Percentiles rank a stretch among this genome's conserved stretches.
These are phyloP conservation scores for Aspergillus hiratsukae DNA, from an alignment of 2,329 filamentous ascomycete genomes.

Conservation along the genomic window DNA sequence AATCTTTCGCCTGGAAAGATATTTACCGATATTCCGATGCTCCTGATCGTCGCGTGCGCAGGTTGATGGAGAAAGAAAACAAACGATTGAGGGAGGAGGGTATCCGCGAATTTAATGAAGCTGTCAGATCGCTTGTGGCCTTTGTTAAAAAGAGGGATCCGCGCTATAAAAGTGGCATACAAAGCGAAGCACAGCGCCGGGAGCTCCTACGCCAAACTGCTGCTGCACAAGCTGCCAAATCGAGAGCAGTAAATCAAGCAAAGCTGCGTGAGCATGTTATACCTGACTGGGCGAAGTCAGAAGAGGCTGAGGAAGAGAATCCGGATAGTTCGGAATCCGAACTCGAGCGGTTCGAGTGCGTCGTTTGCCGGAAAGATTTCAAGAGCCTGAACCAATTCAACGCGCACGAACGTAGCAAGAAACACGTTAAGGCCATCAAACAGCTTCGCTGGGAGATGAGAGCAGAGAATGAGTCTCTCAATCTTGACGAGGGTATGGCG, in stretches of 20 bases:
- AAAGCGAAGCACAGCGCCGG: slow-evolving; percentile 76
- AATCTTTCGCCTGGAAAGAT: slow-evolving; percentile 88
- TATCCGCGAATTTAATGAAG: slow-evolving; percentile 84
- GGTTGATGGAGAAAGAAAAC: slow-evolving; percentile 95
- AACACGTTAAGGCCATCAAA: slow-evolving; percentile 82
- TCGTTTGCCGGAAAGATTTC: slow-evolving; percentile 63
- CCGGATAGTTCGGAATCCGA: slow-evolving; percentile 44
- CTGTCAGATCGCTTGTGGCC: slow-evolving; percentile 76
- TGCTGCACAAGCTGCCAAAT: slow-evolving; percentile 76
- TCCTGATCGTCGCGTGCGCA: slow-evolving; percentile 74
- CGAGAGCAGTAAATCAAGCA: slow-evolving; percentile 74
- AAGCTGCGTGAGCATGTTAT: slow-evolving; percentile 61
- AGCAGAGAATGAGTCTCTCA: slow-evolving; percentile 62
- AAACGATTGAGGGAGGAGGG: slow-evolving; percentile 76
- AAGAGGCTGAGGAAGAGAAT: slow-evolving; percentile 50
- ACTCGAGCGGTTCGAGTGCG: slow-evolving; percentile 57
- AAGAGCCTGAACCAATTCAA: slow-evolving; percentile 91
- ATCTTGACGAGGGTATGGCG: slow-evolving; percentile 13
- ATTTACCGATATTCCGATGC: slow-evolving; percentile 78
- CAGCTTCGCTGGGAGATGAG: slow-evolving; percentile 77
- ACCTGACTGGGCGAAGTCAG: slow-evolving; percentile 70
- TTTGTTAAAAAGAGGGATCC: slow-evolving; percentile 92
- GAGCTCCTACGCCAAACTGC: slow-evolving; percentile 71
- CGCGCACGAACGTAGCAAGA: slow-evolving; percentile 93
- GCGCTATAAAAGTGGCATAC: slow-evolving; percentile 70